phyloP scores from a whole-genome alignment of 129 eudicot species.

The Artemisia argyi region DNA sequence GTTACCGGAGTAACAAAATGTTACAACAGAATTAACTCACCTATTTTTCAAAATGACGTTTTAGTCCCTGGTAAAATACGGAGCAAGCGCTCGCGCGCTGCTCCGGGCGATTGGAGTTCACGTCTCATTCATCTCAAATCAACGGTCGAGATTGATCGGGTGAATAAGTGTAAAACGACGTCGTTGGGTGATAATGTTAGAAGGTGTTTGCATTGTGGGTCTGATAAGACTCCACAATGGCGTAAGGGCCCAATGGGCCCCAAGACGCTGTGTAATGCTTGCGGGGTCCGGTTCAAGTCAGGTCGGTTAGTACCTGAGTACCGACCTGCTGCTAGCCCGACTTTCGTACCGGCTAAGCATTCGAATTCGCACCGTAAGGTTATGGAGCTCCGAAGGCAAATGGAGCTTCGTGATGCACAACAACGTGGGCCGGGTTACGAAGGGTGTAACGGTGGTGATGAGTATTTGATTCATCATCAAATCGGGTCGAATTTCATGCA shows the following conservation, averaged over 20 bases:
- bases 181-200: slow-evolving; percentile 38
- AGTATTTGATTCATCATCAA: slow-evolving; percentile 65
- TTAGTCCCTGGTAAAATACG: slow-evolving; percentile 88
- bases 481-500: slow-evolving; percentile 51
- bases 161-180: slow-evolving; percentile 9
- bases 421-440: slow-evolving; percentile 47
- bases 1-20: slow-evolving; percentile 27
- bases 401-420: slow-evolving; percentile 59
- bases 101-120: slow-evolving; percentile 93
- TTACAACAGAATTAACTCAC: slow-evolving; percentile 37
- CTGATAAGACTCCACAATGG: slow-evolving; percentile 99
- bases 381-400: slow-evolving; percentile 88
- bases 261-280: slow-evolving; percentile 86
- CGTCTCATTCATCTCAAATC: slow-evolving; percentile 63
- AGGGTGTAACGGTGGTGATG: slow-evolving; percentile 33
- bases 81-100: slow-evolving; percentile 95
- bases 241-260: slow-evolving; percentile 97
- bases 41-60: slow-evolving; percentile 56
- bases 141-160: slow-evolving; percentile 8
- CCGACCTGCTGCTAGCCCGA: slow-evolving; percentile 94
- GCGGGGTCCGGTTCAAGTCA: slow-evolving; percentile 95
- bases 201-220: slow-evolving; percentile 84
- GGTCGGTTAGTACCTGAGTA: slow-evolving; percentile 95
- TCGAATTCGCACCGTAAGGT: slow-evolving; percentile 95
- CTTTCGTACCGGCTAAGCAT: slow-evolving; percentile 76